Base-by-base conservation (phyloP, 306 rosid genomes). In the Luffa aegyptiaca region DNA sequence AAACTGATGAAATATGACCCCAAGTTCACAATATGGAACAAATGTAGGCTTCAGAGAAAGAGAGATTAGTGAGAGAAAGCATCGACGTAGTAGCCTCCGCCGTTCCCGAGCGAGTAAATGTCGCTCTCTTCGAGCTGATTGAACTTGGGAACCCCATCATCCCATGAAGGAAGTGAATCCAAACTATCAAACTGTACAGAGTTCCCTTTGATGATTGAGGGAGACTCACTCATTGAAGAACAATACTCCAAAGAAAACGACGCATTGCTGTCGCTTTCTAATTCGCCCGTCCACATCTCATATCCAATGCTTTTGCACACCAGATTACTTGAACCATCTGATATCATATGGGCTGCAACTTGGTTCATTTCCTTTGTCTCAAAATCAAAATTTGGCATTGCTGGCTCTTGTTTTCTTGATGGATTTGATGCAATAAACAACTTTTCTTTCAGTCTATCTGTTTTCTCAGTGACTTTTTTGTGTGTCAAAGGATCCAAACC, bases 401-500 rank as follows among this genome's bases (percentile, higher is more conserved):
- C 31, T 62, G 75, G 20, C 18, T 75, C 48, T 52, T 51, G 46
- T 53, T 17, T 53, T 33, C 61, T 9, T 16, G 86, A 77, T 74
- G 80, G 65, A 18, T 12, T 79, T n/a, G 75, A 57, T 31, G 74
- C 73, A 35, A 39, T n/a, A 18, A 55, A 70, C 31, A 63, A 6
- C 12, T 44, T 46, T 20, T 46, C 77, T 71, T 71, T 71, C 41
- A 17, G 80, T 44, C 18, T 21, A 5, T 82, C 57, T 75, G 86
- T 83, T 55, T 79, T 87, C 33, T 59, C 75, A 75, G 82, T 88
- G 73, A 64, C 57, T 35, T 86, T 87, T 80, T 74, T 83, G 85
- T 89, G 92, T 8, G 89, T 89, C 80, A 85, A 41, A 37, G 93
- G 90, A 84, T 93, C 96, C 39, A 91, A 11, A 58, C 94, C 97